A percentile compares a stretch with the other conserved stretches of the same genome.
These are phyloP conservation scores for Atkinsonella texensis DNA, from an alignment of 2,329 filamentous ascomycete genomes.

Conservation along the genomic window DNA sequence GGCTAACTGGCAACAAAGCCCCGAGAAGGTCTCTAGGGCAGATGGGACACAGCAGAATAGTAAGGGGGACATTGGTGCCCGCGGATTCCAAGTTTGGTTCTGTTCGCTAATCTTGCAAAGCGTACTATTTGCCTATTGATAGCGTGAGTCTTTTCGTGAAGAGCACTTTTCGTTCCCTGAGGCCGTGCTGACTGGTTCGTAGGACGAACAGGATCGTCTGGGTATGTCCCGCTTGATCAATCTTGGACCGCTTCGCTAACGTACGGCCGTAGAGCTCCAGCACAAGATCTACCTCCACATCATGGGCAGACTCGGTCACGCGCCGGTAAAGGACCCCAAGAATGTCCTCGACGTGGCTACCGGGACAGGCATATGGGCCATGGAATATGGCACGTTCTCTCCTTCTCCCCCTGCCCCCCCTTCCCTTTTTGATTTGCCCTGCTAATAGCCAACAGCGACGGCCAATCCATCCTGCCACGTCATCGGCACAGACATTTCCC, in stretches of 20 bases:
- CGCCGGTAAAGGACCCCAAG: conserved; percentile 28
- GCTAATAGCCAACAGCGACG: conserved; percentile 18
- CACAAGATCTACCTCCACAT: conserved; percentile 23
- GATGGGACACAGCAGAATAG: not conserved
- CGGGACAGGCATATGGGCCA: conserved; percentile 39
- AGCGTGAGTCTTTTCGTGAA: not conserved
- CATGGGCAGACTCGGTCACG: conserved; percentile 30
- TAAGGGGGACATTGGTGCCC: not conserved
- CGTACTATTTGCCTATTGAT: not conserved
- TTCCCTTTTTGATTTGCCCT: not conserved
- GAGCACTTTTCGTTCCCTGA: too few species aligned
- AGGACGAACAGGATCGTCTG: conserved; percentile 13
- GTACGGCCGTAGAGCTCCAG: conserved; percentile 20
- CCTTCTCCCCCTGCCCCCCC: too few species aligned
- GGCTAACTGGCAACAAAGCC: too few species aligned
- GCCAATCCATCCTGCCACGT: conserved; percentile 27
- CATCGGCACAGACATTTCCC: conserved; percentile 34
- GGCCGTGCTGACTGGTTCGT: not conserved
- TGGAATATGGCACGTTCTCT: conserved; percentile 28
- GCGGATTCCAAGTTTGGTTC: not conserved
- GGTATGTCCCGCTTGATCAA: conserved; percentile 7
- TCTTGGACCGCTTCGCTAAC: not conserved
- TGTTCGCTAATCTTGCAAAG: not conserved
- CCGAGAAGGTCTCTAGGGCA: too few species aligned
- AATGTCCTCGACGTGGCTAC: conserved; percentile 38